These are phyloP conservation scores for Salvia sclarea DNA, from an alignment of 305 asterid species.

Conservation along the genomic window DNA sequence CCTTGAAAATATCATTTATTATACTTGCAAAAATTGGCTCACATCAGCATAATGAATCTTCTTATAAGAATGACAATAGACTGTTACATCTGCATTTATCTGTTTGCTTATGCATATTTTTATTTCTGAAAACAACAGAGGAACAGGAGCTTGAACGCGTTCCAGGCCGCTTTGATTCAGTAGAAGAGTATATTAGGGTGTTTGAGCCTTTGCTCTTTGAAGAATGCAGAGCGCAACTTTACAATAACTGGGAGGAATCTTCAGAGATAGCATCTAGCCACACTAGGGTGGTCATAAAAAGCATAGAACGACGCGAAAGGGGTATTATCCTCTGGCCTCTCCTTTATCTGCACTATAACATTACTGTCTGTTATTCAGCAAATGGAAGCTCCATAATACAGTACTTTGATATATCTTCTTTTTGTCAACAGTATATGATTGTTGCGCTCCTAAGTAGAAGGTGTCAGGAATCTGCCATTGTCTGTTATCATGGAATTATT, in stretches of 20 bases:
- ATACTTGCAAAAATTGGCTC: not conserved
- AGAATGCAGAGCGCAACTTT: slow-evolving; percentile 98
- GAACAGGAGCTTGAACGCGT: slow-evolving; percentile 91
- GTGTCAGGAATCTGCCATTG: slow-evolving; percentile 21
- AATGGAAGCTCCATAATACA: slow-evolving; percentile 4
- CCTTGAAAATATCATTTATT: not conserved
- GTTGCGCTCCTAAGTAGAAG: slow-evolving; percentile 11
- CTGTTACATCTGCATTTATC: not conserved
- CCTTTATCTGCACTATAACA: slow-evolving; percentile 13
- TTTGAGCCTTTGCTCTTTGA: slow-evolving; percentile 98
- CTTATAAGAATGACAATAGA: not conserved
- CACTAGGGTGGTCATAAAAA: slow-evolving; percentile 74
- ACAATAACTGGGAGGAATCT: slow-evolving; percentile 89
- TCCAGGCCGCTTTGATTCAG: slow-evolving; percentile 92
- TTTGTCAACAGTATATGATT: slow-evolving; percentile 6
- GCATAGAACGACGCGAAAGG: slow-evolving; percentile 89
- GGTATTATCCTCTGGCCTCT: slow-evolving; percentile 49
- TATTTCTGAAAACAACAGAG: slow-evolving; percentile 50
- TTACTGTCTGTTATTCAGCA: slow-evolving; percentile 7
- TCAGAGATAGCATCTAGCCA: slow-evolving; percentile 62
- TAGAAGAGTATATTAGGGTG: slow-evolving; percentile 86
- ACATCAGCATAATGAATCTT: not conserved
- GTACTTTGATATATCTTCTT: slow-evolving; percentile 1
- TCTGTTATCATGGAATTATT: slow-evolving; percentile 14
- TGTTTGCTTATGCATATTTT: slow-evolving; percentile 2